Base-by-base conservation (phyloP, 73 alveolate genomes). In the Stentor roeselii region DNA sequence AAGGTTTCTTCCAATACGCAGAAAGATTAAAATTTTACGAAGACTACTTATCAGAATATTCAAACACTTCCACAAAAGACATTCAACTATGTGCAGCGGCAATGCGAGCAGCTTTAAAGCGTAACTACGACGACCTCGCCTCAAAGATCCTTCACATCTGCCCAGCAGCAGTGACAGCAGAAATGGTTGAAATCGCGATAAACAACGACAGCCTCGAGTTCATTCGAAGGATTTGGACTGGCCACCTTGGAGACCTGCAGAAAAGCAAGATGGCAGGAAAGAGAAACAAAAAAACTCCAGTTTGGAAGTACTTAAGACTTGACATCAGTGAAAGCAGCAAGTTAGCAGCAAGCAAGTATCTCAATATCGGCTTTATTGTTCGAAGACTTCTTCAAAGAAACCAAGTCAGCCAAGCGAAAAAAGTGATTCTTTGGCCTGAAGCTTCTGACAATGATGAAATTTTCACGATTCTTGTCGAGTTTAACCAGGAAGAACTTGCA, bases 381-480 rank as follows among this genome's bases (percentile, higher is more conserved):
- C 15, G 2, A 36, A 27, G 15, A 15, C 31, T 67, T 15, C 31
- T 67, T 15, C 60, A 67, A 67, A 67, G 42, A 32, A 67, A 67
- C 1, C 38, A 15, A 0, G 15, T 30, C 21, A 1, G 0, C 15
- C 60, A 67, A 2, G 82, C 31, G 27, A 32, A 2, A 35, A 32
- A 30, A 67, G 42, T 67, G 15, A 67, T 67, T 36, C 15, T n/a
- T 67, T 67, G 82, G 82, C 82, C 82, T 32, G 82, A 50, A 50
- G 82, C 42, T 31, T 36, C 59, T 30, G 82, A 67, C 15, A 50
- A 67, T 21, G 60, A 36, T 32, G 82, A 50, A 2, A 30, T 67
- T 1, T 1, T 67, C 21, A 31, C n/a, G 32, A 31, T 35, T 67
- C 21, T 35, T 35, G 21, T 67, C 42, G 27, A 67, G 42, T 50